Base-by-base conservation (phyloP, 371 early-diverging fungal genomes). In the Umbelopsis sp. region DNA sequence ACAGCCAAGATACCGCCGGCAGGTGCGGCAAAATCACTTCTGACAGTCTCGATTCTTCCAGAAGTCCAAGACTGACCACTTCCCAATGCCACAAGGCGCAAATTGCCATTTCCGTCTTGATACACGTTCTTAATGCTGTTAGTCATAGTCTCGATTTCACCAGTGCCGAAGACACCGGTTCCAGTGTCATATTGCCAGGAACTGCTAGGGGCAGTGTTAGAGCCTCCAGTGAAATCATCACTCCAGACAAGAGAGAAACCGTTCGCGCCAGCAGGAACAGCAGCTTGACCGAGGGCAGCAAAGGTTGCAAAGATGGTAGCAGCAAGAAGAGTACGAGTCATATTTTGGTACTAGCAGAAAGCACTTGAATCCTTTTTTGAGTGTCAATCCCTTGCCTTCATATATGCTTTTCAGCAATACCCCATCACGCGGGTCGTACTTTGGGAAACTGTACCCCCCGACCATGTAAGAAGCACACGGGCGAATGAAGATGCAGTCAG, bases 11-110 rank as follows among this genome's bases (percentile, higher is more conserved):
- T 57, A 57, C 57, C 57, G 11, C 57, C 57, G 16, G 57, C 32
- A 35, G 57, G 57, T 32, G 57, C 57, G 5, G 57, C 35, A 16
- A 57, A 57, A 18, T 32, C 18, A 18, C 32, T 32, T 50, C 38
- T 16, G 32, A 29, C 16, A 51, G 66, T 65, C 20, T 65, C 24
- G 22, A 65, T 50, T 65, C 66, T 50, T 50, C 66, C 50, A 1
- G 66, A 48, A 14, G 50, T 65, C 51, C 66, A 50, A 14, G 66
- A 38, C 18, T 14, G 18, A 14, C 66, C 38, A 32, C 45, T 65
- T 16, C 50, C 51, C 38, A 50, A 8, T 16, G 37, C 51, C 35
- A 50, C 29, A 35, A 57, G 29, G 8, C 29, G 35, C 12, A 57
- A 37, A 5, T 57, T 57, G 29, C 57, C 57, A 57, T 35, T 57